These are phyloP conservation scores for Macrocybe sp. DNA, from an alignment of 1,284 basidiomycete species.

Conservation along the genomic window DNA sequence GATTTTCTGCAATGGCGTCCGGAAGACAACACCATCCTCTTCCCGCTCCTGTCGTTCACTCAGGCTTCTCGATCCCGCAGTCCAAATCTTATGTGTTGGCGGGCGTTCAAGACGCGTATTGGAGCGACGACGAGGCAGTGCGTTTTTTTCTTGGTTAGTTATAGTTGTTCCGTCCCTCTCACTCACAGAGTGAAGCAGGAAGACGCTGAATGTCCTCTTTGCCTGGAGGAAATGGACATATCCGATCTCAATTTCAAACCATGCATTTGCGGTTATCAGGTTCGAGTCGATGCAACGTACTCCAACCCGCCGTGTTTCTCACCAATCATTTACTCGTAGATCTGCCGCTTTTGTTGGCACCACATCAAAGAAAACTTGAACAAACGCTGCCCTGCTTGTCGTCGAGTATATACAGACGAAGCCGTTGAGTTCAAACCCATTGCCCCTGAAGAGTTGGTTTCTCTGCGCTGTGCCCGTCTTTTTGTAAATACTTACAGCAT, in stretches of 20 bases:
- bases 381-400: conserved; percentile 95
- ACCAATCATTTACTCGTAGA: conserved; percentile 41
- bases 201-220: conserved; percentile 96
- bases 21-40: conserved; percentile 45
- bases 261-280: conserved; percentile 98
- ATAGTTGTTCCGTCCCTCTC: conserved; percentile 4
- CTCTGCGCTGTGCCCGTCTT: conserved; percentile 6
- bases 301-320: conserved; percentile 9
- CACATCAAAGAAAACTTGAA: conserved; percentile 97
- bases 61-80: conserved; percentile 62
- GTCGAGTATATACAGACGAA: conserved; percentile 91
- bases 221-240: conserved; percentile 98
- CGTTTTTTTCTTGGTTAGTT: conserved; percentile 14
- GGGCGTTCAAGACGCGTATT: conserved; percentile 95
- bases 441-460: conserved; percentile 88
- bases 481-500: conserved; percentile 5
- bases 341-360: conserved; percentile 99
- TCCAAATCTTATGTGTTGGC: conserved; percentile 82
- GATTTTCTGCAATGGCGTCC: too few relatives aligned
- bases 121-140: conserved; percentile 92
- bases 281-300: conserved; percentile 29
- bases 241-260: conserved; percentile 99
- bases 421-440: conserved; percentile 95
- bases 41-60: conserved; percentile 67
- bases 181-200: conserved; percentile 52